A percentile compares a stretch with the other conserved stretches of the same genome.
These are phyloP conservation scores for Penicillium sp. DNA, from an alignment of 2,329 filamentous ascomycete species.

Conservation along the genomic window DNA sequence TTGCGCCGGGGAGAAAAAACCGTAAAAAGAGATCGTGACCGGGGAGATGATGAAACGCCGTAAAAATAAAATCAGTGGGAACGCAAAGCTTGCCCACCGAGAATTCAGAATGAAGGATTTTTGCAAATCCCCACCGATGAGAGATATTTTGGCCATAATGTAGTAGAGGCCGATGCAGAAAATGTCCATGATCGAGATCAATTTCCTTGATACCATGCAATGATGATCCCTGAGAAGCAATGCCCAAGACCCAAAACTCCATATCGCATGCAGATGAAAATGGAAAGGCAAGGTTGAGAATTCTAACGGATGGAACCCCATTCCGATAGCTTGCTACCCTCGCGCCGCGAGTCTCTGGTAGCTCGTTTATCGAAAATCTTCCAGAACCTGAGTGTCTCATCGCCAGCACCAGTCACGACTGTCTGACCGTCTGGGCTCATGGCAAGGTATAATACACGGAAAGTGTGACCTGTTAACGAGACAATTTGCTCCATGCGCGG, in stretches of 20 bases:
- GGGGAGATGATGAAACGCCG: background rate
- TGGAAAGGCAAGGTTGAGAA: conserved; percentile 9
- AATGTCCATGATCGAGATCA: conserved; percentile 14
- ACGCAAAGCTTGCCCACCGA: background rate
- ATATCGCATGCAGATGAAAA: conserved; percentile 34
- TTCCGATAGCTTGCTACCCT: conserved; percentile 66
- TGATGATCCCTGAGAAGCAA: conserved; percentile 19
- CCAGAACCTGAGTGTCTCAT: conserved; percentile 96
- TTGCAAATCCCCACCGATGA: background rate
- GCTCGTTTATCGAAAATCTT: conserved; percentile 87
- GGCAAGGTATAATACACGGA: conserved; percentile 90
- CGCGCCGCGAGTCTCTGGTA: conserved; percentile 66
- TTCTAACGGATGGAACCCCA: conserved; percentile 74
- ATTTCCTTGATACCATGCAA: conserved; percentile 26
- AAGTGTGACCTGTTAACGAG: conserved; percentile 92
- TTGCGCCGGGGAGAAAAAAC: conserved; percentile 8
- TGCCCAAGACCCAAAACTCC: conserved; percentile 31
- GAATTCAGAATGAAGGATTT: background rate
- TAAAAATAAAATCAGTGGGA: background rate
- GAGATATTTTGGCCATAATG: conserved; percentile 21
- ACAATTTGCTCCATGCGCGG: conserved; percentile 97
- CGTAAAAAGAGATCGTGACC: conserved; percentile 3
- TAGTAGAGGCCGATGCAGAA: conserved; percentile 31
- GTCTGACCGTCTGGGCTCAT: conserved; percentile 96
- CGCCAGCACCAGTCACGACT: conserved; percentile 92